phyloP scores from a whole-genome alignment of 2,329 filamentous ascomycete species.

The Aspergillus fischeri region DNA sequence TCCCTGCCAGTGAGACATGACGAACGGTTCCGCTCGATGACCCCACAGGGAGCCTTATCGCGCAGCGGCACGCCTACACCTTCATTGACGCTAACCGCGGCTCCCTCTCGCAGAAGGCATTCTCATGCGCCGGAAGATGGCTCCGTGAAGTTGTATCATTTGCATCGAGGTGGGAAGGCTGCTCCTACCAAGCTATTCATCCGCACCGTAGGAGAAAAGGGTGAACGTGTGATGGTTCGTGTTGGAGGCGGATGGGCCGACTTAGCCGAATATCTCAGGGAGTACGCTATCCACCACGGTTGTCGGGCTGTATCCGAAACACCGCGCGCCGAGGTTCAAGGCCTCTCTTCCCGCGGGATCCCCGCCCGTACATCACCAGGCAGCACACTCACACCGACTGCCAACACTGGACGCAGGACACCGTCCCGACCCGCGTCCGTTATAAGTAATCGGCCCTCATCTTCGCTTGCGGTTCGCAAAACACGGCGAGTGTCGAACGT shows the following conservation, averaged over 20 bases:
- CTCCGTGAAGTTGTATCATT: slow-evolving; percentile 88
- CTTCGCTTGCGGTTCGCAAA: slow-evolving; percentile 38
- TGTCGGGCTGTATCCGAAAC: slow-evolving; percentile 59
- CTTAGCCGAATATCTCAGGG: slow-evolving; percentile 86
- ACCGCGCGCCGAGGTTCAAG: slow-evolving; percentile 52
- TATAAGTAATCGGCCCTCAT: slow-evolving; percentile 34
- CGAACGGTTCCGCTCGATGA: slow-evolving; percentile 40
- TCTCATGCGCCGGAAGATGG: slow-evolving; percentile 49
- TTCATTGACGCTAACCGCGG: slow-evolving; percentile 67
- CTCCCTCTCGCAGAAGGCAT: slow-evolving; percentile 29
- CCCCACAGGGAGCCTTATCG: slow-evolving; percentile 30
- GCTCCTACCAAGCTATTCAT: slow-evolving; percentile 93
- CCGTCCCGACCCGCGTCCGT: slow-evolving; percentile 37
- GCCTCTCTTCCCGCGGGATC: slow-evolving; percentile 35
- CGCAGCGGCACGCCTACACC: slow-evolving; percentile 58
- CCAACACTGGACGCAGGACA: slow-evolving; percentile 27
- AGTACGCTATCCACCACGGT: slow-evolving; percentile 89
- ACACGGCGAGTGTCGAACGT: slow-evolving; percentile 33
- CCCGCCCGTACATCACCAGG: slow-evolving; percentile 27
- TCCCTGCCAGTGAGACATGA: slow-evolving; percentile 32
- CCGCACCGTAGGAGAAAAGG: slow-evolving; percentile 81
- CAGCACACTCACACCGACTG: slow-evolving; percentile 17
- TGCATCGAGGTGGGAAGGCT: slow-evolving; percentile 77
- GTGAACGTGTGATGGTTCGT: slow-evolving; percentile 94
- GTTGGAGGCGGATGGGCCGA: slow-evolving; percentile 99